phyloP scores from a whole-genome alignment of 148 eudicot genomes.

The Vaccinium corymbosum region DNA sequence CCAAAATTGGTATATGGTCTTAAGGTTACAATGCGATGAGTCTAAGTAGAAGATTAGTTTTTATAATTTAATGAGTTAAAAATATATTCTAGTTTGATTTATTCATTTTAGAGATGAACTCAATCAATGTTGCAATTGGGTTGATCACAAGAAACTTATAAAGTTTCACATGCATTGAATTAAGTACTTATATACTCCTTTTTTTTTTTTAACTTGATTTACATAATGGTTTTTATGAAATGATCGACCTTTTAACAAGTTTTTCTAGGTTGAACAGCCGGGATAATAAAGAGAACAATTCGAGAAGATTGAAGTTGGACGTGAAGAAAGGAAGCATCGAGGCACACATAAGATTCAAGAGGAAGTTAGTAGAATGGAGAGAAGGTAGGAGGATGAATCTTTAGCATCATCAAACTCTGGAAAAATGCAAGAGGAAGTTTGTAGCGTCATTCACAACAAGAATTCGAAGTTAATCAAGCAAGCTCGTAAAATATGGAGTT shows the following conservation, averaged over 20 bases:
- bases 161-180: background rate
- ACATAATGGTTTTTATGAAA: background rate
- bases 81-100: background rate
- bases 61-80: background rate
- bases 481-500: no score
- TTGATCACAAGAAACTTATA: background rate
- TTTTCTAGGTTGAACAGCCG: background rate
- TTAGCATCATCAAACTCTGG: no score
- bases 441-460: no score
- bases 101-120: background rate
- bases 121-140: background rate
- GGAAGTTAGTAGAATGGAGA: no score
- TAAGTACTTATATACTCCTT: background rate
- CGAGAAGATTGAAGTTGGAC: no score
- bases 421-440: no score
- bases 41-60: background rate
- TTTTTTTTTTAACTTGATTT: background rate
- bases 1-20: background rate
- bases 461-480: no score
- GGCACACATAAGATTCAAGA: no score
- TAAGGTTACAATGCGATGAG: background rate
- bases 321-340: no score
- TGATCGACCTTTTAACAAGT: background rate
- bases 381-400: no score
- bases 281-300: no score